A percentile compares a stretch with the other conserved stretches of the same genome.
phyloP scores from a whole-genome alignment of 192 early-diverging fungal species.

The Jimgerdemannia flammicorona region DNA sequence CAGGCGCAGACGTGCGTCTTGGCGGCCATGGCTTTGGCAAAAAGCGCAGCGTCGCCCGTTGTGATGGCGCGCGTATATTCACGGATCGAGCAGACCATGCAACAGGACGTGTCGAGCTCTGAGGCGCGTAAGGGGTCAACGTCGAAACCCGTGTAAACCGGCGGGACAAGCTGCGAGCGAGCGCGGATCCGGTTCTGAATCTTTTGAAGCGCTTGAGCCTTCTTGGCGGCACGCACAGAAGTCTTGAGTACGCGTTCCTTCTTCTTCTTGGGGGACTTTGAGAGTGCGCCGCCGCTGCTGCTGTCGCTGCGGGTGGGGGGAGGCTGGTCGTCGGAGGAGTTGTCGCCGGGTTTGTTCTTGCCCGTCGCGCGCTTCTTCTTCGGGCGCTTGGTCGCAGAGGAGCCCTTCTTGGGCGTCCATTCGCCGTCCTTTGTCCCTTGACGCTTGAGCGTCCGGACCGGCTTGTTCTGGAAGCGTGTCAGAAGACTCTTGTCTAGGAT shows the following conservation, averaged over 20 bases:
- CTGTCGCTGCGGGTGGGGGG: neutral
- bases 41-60: conserved; percentile 12
- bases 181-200: neutral
- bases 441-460: neutral
- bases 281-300: no score
- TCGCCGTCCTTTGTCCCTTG: neutral
- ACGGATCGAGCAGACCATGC: conserved; percentile 34
- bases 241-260: neutral
- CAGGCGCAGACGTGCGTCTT: conserved; percentile 5
- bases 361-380: conserved; percentile 11
- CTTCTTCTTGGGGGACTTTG: neutral
- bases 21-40: conserved; percentile 3
- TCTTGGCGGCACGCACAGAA: conserved; percentile 1
- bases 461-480: neutral
- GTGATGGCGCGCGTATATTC: conserved; percentile 33
- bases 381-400: neutral
- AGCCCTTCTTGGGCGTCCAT: no score
- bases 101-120: conserved; percentile 32
- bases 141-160: neutral
- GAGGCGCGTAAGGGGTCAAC: neutral
- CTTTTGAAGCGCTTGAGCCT: neutral
- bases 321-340: neutral
- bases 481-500: neutral
- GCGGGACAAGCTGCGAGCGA: neutral
- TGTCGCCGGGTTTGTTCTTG: neutral